Evolutionary conservation across 768 basidiomycete species (phyloP).

Genomic region (Macrolepiota albuminosa): DNA sequence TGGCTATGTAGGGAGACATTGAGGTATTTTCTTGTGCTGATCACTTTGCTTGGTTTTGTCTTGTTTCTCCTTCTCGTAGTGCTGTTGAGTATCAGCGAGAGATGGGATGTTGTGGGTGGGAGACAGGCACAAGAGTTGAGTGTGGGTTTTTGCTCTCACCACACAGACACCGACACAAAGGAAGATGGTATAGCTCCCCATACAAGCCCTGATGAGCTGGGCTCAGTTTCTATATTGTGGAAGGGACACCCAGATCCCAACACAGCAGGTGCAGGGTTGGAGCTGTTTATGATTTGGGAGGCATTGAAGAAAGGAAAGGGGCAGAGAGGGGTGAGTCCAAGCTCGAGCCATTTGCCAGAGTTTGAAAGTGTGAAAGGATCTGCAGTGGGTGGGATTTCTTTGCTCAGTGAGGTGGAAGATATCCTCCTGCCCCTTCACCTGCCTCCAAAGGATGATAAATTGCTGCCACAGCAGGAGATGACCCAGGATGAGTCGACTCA

Average conservation of each 20-base stretch:
- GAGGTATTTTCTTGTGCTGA: too few species aligned
- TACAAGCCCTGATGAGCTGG: conserved; percentile 33
- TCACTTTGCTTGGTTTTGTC: conserved; percentile 16
- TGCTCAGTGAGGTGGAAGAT: background rate
- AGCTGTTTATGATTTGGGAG: conserved; percentile 51
- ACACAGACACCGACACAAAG: conserved; percentile 53
- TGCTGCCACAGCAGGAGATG: background rate
- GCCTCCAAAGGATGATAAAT: conserved; percentile 17
- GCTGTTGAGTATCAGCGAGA: conserved; percentile 56
- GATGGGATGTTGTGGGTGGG: background rate
- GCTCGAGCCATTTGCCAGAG: background rate
- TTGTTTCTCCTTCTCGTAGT: conserved; percentile 26
- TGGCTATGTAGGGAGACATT: too few species aligned
- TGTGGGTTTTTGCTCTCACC: too few species aligned
- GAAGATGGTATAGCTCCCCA: conserved; percentile 53
- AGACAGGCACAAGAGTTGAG: too few species aligned
- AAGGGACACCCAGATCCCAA: conserved; percentile 48
- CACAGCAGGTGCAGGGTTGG: conserved; percentile 34
- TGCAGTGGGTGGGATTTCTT: too few species aligned
- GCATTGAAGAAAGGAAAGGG: conserved; percentile 42
- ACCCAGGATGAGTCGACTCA: background rate
- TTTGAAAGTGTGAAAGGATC: conserved; percentile 7
- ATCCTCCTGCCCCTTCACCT: conserved; percentile 15
- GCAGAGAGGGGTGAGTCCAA: conserved; percentile 28
- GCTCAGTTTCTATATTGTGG: conserved; percentile 53